Evolutionary conservation across 2,329 filamentous ascomycete species (phyloP).

Genomic region (Ilyonectria mors-panacis): DNA sequence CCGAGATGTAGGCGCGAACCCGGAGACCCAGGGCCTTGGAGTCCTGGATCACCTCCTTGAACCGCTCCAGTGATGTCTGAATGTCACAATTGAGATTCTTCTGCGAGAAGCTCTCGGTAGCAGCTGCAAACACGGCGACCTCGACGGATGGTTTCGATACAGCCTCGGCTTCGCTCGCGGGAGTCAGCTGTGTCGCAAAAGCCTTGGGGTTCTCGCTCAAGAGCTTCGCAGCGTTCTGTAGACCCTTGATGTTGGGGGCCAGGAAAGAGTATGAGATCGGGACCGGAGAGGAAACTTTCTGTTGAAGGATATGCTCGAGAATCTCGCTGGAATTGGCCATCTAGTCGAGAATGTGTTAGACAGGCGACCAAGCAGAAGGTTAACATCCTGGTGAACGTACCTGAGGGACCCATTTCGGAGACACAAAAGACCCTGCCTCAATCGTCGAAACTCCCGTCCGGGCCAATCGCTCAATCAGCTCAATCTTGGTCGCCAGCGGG

Average conservation of each 20-base stretch:
- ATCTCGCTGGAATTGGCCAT: conserved; percentile 87
- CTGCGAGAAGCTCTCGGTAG: conserved; percentile 84
- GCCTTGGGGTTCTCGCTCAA: conserved; percentile 66
- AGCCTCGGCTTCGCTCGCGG: conserved; percentile 54
- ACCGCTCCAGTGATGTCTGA: conserved; percentile 78
- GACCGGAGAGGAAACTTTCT: conserved; percentile 66
- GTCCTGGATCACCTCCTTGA: conserved; percentile 77
- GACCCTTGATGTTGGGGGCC: conserved; percentile 81
- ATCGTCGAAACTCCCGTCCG: conserved; percentile 80
- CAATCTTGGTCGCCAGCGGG: conserved; percentile 80
- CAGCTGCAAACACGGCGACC: conserved; percentile 85
- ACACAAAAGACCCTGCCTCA: conserved; percentile 86
- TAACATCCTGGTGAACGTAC: conserved; percentile 56
- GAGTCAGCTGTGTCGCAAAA: conserved; percentile 67
- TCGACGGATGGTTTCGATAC: conserved; percentile 70
- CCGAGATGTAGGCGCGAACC: conserved; percentile 85
- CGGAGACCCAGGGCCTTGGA: conserved; percentile 76
- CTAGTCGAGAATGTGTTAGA: conserved; percentile 56
- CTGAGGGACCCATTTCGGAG: conserved; percentile 89
- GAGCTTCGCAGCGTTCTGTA: conserved; percentile 73
- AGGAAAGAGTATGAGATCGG: conserved; percentile 85
- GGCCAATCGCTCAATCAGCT: conserved; percentile 79
- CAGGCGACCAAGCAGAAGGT: neutral
- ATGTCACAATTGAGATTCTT: conserved; percentile 89
- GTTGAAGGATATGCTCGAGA: conserved; percentile 75